phyloP scores from a whole-genome alignment of 257 asterid genomes.

The Gardenia jasminoides region DNA sequence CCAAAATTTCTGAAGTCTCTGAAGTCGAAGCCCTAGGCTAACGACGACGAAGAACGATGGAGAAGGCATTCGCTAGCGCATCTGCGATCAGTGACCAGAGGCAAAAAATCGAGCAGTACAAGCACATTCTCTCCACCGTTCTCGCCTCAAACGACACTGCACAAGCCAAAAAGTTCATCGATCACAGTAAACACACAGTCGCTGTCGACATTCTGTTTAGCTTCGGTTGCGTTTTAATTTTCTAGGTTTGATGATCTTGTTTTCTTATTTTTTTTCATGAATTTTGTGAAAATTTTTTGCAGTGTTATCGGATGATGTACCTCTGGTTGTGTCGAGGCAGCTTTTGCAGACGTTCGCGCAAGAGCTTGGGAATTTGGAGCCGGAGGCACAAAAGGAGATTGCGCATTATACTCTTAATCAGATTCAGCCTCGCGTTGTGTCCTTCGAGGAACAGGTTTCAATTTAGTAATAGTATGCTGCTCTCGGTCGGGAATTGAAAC shows the following conservation, averaged over 20 bases:
- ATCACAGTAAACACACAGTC: conserved; percentile 58
- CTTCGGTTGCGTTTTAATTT: background rate
- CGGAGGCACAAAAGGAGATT: conserved; percentile 86
- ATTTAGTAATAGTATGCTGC: background rate
- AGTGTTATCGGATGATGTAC: conserved; percentile 89
- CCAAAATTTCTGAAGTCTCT: background rate
- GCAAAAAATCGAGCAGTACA: conserved; percentile 93
- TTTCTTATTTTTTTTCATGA: background rate
- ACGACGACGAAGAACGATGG: conserved; percentile 37
- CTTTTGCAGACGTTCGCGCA: conserved; percentile 90
- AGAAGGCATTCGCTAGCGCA: conserved; percentile 86
- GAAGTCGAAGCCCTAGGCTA: conserved; percentile 17
- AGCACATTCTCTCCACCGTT: conserved; percentile 76
- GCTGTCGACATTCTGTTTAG: background rate
- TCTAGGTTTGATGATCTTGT: conserved; percentile 6
- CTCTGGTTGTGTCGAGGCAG: conserved; percentile 95
- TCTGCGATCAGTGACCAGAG: conserved; percentile 90
- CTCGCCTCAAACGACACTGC: conserved; percentile 69
- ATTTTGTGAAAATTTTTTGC: conserved; percentile 8
- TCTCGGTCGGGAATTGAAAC: background rate
- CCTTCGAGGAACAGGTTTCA: conserved; percentile 90
- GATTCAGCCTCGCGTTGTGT: conserved; percentile 94
- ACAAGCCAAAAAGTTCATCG: conserved; percentile 73
- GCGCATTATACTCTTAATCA: conserved; percentile 87
- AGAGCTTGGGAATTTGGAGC: conserved; percentile 80